phyloP scores from a whole-genome alignment of 2,329 filamentous ascomycete genomes.

The Rhynchosporium graminicola region DNA sequence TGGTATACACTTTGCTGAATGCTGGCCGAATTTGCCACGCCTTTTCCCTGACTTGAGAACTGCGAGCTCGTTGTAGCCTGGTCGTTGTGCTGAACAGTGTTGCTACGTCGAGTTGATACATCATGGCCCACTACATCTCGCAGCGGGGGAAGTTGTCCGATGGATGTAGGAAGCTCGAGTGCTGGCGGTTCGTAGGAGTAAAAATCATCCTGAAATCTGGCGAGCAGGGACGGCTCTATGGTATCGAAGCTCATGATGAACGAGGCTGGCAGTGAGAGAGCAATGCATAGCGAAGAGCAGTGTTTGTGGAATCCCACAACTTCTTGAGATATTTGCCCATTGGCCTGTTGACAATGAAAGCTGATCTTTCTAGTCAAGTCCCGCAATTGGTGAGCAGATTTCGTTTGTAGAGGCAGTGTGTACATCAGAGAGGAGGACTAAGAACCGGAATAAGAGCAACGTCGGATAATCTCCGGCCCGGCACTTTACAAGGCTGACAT shows the following conservation, averaged over 20 bases:
- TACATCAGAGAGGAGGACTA: neutral
- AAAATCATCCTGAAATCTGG: neutral
- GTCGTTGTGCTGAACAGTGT: constrained; percentile 28
- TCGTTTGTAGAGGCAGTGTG: neutral
- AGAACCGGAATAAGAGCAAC: neutral
- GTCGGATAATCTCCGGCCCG: neutral
- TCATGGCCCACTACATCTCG: neutral
- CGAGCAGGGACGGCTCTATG: constrained; percentile 7
- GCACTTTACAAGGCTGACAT: neutral
- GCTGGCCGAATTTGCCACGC: constrained; percentile 24
- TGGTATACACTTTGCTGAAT: constrained; percentile 40
- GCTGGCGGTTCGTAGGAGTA: neutral
- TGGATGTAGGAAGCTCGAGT: neutral
- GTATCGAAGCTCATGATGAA: constrained; percentile 9
- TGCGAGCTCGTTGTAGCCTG: constrained; percentile 26
- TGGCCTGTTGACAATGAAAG: neutral
- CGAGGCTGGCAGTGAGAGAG: neutral
- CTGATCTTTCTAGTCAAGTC: neutral
- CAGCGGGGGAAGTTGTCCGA: constrained; percentile 4
- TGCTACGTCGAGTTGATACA: constrained; percentile 3
- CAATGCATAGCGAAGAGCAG: neutral
- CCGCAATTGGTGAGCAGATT: neutral
- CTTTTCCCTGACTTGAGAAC: constrained; percentile 27
- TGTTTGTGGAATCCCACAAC: neutral
- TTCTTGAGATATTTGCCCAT: neutral